Evolutionary conservation across 352 stramenopile genomes (phyloP), one percentile per base, ranked within the genome.

Genomic region (Halophytophthora batemanensis): DNA sequence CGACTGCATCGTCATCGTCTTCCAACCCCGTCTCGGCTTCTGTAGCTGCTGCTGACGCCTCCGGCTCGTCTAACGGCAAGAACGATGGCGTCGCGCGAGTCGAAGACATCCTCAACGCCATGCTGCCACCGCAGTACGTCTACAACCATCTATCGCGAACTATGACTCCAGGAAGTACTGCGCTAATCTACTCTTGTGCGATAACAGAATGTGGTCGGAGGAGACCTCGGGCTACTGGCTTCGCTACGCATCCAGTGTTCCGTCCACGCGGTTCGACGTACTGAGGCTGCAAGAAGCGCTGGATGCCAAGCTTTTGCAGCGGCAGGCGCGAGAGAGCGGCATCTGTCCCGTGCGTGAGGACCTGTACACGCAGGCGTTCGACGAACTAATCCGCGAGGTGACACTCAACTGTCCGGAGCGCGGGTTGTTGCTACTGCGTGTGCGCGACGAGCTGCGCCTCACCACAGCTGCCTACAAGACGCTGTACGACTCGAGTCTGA

Each of bases 381-480:
- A 97, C 56, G 93, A 98, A 53, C 70, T 98, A 33, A 97, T 98
- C 40, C 82, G 93, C 17, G 81, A 98, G 57, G 86, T 98, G 23
- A 86, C 89, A 15, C 77, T 98, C 48, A 94, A 98, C 50, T 86
- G 83, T 22, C 87, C 93, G 0, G 92, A 98, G 72, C 74, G 92
- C 38, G 93, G 93, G 7, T 71, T 98, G 25, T 56, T 98, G 39
- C 65, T 98, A 2, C 53, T 98, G 31, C 86, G 93, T n/a, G 83
- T 96, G 21, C 81, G 91, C 6, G 91, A 98, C 74, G 93, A 98
- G 63, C 87, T 97, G 19, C 80, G 83, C 23, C 93, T 98, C 61
- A 97, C 92, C 0, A 96, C 95, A 10, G 93, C 98, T 51, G 93
- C 93, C 3, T 98, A 98, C 80, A 97, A 98, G 68, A 97, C 87